These are phyloP conservation scores for Vitis hybrid DNA, from an alignment of 177 flowering plant species.

Conservation along the genomic window DNA sequence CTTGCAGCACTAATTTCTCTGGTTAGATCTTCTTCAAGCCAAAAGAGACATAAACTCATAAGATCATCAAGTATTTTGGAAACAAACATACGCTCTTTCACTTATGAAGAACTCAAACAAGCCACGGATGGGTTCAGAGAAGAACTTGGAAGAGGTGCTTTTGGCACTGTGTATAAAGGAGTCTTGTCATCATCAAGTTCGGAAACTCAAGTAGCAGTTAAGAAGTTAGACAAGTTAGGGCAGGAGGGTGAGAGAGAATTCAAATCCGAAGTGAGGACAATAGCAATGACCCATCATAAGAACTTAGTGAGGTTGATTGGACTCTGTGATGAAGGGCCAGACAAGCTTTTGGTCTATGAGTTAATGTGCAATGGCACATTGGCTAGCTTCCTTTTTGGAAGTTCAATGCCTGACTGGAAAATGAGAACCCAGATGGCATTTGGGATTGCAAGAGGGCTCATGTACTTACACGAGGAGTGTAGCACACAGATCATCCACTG, in stretches of 20 bases:
- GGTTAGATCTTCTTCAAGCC: background rate
- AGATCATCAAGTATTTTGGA: background rate
- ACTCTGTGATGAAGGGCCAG: constrained; percentile 2
- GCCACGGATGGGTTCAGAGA: background rate
- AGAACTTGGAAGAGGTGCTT: no score
- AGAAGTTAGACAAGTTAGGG: constrained; percentile 3
- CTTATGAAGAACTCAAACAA: constrained; percentile 1
- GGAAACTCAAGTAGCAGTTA: constrained; percentile 1
- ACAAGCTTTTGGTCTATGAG: constrained; percentile 11
- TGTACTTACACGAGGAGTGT: no score
- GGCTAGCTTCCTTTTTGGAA: constrained; percentile 10
- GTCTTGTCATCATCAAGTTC: background rate
- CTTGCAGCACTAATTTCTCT: background rate
- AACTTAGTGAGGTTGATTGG: constrained; percentile 4
- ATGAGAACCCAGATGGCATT: background rate
- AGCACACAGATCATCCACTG: no score
- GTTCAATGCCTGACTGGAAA: constrained; percentile 1
- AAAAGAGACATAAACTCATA: background rate
- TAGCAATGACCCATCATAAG: constrained; percentile 6
- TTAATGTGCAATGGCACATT: constrained; percentile 13
- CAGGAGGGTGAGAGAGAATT: constrained; percentile 1
- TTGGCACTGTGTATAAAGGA: no score
- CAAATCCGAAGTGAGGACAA: constrained; percentile 1
- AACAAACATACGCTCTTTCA: background rate
- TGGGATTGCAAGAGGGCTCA: no score